These are phyloP conservation scores for Penicillium antarcticum DNA, from an alignment of 495 filamentous ascomycete genomes.

Conservation along the genomic window DNA sequence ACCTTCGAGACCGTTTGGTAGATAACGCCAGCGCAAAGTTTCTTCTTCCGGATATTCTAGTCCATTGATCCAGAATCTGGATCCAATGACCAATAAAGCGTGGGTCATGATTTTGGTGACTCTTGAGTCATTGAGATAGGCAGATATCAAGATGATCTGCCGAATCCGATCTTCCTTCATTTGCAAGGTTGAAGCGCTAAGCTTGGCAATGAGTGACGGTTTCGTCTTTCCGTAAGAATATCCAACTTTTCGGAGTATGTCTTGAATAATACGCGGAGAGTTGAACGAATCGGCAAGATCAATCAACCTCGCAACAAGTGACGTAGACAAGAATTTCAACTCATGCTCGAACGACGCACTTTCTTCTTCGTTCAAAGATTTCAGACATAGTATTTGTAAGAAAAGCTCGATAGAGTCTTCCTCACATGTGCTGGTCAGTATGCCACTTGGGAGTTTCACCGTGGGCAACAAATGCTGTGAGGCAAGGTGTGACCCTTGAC, in stretches of 20 bases:
- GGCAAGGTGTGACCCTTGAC: background rate
- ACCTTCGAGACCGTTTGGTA: slow-evolving; percentile 75
- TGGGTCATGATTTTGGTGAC: slow-evolving; percentile 32
- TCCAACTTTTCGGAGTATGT: slow-evolving; percentile 13
- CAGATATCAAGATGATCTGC: slow-evolving; percentile 36
- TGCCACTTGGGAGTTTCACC: slow-evolving; percentile 22
- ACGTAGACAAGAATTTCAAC: slow-evolving; percentile 24
- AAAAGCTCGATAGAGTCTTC: slow-evolving; percentile 38
- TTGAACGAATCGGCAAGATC: slow-evolving; percentile 39
- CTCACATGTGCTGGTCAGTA: slow-evolving; percentile 23
- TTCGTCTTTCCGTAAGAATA: slow-evolving; percentile 32
- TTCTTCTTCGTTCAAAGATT: slow-evolving; percentile 21
- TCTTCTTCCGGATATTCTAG: slow-evolving; percentile 21
- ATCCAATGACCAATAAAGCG: slow-evolving; percentile 65
- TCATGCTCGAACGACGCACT: slow-evolving; percentile 19
- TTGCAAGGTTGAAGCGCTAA: slow-evolving; percentile 25
- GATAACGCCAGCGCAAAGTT: slow-evolving; percentile 64
- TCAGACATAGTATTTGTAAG: slow-evolving; percentile 30
- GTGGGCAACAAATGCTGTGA: slow-evolving; percentile 20
- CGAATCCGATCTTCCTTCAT: slow-evolving; percentile 41
- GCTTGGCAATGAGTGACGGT: slow-evolving; percentile 15
- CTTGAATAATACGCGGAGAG: slow-evolving; percentile 22
- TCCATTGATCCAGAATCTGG: slow-evolving; percentile 54
- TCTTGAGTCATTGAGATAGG: slow-evolving; percentile 20
- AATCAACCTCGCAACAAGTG: slow-evolving; percentile 31